A percentile compares a stretch with the other conserved stretches of the same genome.
phyloP scores from a whole-genome alignment of 345 rosid genomes.

The Citrus glauca region DNA sequence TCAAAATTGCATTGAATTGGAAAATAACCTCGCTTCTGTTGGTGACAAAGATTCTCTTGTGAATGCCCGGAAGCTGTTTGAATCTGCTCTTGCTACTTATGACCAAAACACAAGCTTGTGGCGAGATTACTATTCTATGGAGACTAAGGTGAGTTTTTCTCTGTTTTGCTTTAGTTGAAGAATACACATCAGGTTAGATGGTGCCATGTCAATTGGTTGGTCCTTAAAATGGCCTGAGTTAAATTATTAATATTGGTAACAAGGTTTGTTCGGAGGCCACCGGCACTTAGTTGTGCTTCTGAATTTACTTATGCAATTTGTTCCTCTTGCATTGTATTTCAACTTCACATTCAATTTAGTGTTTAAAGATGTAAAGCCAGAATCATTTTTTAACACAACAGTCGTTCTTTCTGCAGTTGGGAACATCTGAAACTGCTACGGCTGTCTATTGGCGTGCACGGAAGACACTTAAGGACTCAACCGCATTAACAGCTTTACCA shows the following conservation, averaged over 20 bases:
- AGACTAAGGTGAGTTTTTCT: conserved; percentile 49
- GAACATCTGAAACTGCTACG: conserved; percentile 73
- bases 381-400: neutral
- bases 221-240: neutral
- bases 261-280: neutral
- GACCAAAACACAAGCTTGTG: conserved; percentile 62
- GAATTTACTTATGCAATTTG: neutral
- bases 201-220: neutral
- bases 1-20: conserved; percentile 76
- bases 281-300: neutral
- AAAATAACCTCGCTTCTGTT: conserved; percentile 49
- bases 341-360: neutral
- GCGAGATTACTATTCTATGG: conserved; percentile 69
- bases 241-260: neutral
- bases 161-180: neutral
- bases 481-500: conserved; percentile 20
- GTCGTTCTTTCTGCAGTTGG: conserved; percentile 47
- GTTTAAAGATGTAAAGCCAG: neutral
- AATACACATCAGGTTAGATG: neutral
- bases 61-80: conserved; percentile 66
- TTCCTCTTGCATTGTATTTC: neutral
- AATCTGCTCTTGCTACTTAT: conserved; percentile 67
- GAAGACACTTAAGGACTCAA: conserved; percentile 55
- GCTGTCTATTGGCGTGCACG: conserved; percentile 76
- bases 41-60: conserved; percentile 57